Evolutionary conservation across 2,329 filamentous ascomycete genomes (phyloP), one percentile per base, ranked within the genome.

Genomic region (Fusarium sp.): DNA sequence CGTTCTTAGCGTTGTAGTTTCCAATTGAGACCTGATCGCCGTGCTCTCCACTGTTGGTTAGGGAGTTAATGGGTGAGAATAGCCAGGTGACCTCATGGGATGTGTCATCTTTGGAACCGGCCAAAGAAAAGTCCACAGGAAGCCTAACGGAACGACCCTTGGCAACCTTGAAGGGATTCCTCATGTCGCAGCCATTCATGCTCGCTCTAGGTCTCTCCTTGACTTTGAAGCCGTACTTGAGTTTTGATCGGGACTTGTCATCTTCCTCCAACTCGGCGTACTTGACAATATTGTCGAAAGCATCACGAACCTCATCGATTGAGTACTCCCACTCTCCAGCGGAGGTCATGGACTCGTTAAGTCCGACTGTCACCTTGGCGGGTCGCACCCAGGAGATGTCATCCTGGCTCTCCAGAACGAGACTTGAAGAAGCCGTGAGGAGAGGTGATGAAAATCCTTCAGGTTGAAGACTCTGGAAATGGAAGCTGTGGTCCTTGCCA

Each of bases 391-490:
- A 98, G 1, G 92, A 90, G 37, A 92, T 86, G 72, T 95, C 92
- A 49, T 92, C 86, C 33, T 89, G 85, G 44, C 85, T 82, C 53
- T 91, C 85, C 38, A 93, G 77, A 44, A 92, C 83, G 44, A 94
- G 78, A 20, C 86, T 86, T 23, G 86, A 86, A 3, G 88, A 85
- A 46, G 89, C 86, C 53, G 87, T 87, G n/a, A 92, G 82, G 38
- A 97, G 84, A 2, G 94, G 94, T 2, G 94, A 97, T 6, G 88
- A 85, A 76, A 95, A 91, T 38, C 93, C 93, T 52, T 98, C 94
- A 0, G 96, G 95, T 75, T 97, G 95, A 46, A 99, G 89, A 76
- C 93, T 97, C 81, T 98, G 95, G 75, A 97, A 95, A 69, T 95
- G 94, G 73, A 95, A 94, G 66, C 93, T 93, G 74, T 91, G 91